phyloP scores from a whole-genome alignment of 371 early-diverging fungal species.

The Chytridiales sp. region DNA sequence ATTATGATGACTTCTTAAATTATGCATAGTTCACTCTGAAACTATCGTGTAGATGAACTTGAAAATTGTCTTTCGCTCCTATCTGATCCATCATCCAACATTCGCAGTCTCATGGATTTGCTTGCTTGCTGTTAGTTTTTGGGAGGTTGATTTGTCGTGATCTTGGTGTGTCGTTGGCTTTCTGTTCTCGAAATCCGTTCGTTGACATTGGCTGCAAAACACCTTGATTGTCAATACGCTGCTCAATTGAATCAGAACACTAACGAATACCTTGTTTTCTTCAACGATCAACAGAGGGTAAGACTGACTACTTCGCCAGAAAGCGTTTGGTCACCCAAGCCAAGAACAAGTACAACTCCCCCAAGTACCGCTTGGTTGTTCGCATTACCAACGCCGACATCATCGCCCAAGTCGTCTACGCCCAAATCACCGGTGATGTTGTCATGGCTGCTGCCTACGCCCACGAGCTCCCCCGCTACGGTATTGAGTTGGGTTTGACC shows the following conservation, averaged over 20 bases:
- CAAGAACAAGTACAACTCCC: slow-evolving; percentile 99
- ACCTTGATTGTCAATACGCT: no score
- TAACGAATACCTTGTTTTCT: slow-evolving; percentile 6
- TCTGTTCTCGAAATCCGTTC: neutral
- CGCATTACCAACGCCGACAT: slow-evolving; percentile 99
- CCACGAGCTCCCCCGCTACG: slow-evolving; percentile 98
- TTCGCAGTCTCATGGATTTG: no score
- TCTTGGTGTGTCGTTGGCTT: neutral
- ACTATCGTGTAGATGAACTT: slow-evolving; percentile 50
- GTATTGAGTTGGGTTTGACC: slow-evolving; percentile 99
- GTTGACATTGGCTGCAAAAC: slow-evolving; percentile 7
- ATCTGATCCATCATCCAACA: slow-evolving; percentile 69
- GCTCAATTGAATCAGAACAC: no score
- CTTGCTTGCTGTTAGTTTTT: neutral
- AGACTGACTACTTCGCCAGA: slow-evolving; percentile 99
- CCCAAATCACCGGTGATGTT: slow-evolving; percentile 98
- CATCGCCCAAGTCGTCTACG: slow-evolving; percentile 97
- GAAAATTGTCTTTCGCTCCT: slow-evolving; percentile 81
- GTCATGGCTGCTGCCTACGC: slow-evolving; percentile 98
- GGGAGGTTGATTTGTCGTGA: neutral
- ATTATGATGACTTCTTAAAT: slow-evolving; percentile 31
- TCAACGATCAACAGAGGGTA: slow-evolving; percentile 95
- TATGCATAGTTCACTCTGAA: slow-evolving; percentile 79
- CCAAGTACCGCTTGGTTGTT: slow-evolving; percentile 99
- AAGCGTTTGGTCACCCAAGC: slow-evolving; percentile 98